Evolutionary conservation across 495 filamentous ascomycete species (phyloP), one percentile per base, ranked within the genome.

Genomic region (Cercophora scortea): DNA sequence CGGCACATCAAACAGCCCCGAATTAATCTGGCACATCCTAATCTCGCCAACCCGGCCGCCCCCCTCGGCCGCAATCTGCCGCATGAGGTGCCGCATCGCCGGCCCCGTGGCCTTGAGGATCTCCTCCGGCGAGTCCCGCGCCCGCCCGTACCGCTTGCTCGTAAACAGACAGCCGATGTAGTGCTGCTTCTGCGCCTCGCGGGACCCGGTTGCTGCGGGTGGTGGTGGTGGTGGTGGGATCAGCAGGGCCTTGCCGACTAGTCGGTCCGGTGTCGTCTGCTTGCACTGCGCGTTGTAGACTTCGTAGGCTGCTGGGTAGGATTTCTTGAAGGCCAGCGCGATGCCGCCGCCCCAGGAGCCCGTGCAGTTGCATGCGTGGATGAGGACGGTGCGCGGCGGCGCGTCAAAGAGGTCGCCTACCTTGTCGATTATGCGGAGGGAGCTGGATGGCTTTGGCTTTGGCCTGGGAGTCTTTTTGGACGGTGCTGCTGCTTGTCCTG

Each of bases 111-210:
- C 47, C 13, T n/a, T 0, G 8, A 65, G 48, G 3, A 64, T 62
- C 17, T 33, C 18, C 18, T 33, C 45, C 0, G 59, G 57, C 17
- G 53, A 13, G 42, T 68, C 65, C 32, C 46, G 42, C 12, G 17
- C 15, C 17, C 12, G 13, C 35, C 58, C 58, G 18, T 25, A 45
- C 11, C 47, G 17, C 40, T 48, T 54, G 49, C 54, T 62, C 19
- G 61, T 62, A 44, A 63, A 65, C n/a, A 66, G 40, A 39, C 63
- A 66, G 2, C 59, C 63, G 39, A 68, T 53, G 32, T 57, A 68
- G 32, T 68, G 63, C 44, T 50, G 43, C 12, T 15, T 47, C 48
- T 15, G 18, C 9, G 11, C 13, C 25, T 51, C 19, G 8, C 7
- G 8, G 13, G 33, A 8, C 8, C 13, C 13, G 13, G 12, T 18